Base-by-base conservation (phyloP, 257 asterid species). In the Salvia splendens region DNA sequence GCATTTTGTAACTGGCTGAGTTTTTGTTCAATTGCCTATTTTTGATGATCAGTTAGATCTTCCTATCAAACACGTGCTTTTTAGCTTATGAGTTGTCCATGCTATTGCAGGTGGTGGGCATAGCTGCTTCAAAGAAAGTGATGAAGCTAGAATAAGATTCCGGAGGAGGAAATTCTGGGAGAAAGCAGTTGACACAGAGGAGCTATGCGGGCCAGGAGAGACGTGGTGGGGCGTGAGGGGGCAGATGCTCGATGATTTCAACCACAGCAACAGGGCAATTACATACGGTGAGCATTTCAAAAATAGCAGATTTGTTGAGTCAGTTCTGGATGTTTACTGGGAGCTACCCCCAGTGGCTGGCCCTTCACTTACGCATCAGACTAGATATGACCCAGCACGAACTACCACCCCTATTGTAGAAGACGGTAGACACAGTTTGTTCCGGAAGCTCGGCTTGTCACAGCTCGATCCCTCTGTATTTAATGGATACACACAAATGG, bases 171-270 rank as follows among this genome's bases (percentile, higher is more conserved):
- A 86, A 65, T 82, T 94, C 82, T 94, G 97, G 97, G 93, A 94
- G 60, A 91, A 91, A 80, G 89, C 99, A 32, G 95, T 88, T 9
- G 95, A 87, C 54, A 68, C 64, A 15, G 82, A 88, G 36, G 95
- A 94, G 86, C 93, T 94, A 24, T 94, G 99, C 61, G 97, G 97
- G 55, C 86, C 95, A 0, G 95, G 86, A 54, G 99, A 94, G 69
- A 91, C 92, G 65, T 94, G 99, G 99, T 94, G 99, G 99, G 99
- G 99, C 3, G 97, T 88, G 9, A 74, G 88, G 68, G 99, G 99
- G 62, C 73, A 91, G 24, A 83, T 86, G 95, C 96, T 92, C 5
- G 99, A 94, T 45, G 83, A 94, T 70, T 94, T 94, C 61, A 88
- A 91, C 81, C 97, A 91, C 79, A 91, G 95, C 40, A 88, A 86